Base-by-base conservation (phyloP, 306 rosid genomes). In the Cucumis cinereus region DNA sequence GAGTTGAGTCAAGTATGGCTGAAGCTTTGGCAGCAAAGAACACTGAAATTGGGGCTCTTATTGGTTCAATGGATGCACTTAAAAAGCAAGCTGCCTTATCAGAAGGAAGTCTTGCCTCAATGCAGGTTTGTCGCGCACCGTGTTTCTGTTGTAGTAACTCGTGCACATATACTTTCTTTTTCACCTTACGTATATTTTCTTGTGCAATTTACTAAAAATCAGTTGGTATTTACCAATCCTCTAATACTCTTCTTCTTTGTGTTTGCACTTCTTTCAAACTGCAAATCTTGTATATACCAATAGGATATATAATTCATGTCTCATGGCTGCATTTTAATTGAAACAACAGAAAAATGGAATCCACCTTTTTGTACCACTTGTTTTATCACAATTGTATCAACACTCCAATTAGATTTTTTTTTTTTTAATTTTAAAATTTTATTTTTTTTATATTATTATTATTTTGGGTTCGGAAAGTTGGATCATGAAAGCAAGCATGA, bases 1-100 rank as follows among this genome's bases (percentile, higher is more conserved):
- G 92, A 88, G 90, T 88, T 78, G 99, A 95, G 84, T 86, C 90
- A 69, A 88, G 83, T 82, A 89, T 95, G 96, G 88, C 53, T 61
- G 99, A 92, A 80, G 99, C 99, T 81, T 90, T 95, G 88, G 82
- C 91, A 54, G 93, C 98, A 30, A 95, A 95, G 79, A 95, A 92
- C 89, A 83, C 93, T 47, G 99, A 95, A 88, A 90, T 95, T 55
- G 98, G 92, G 88, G 82, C 90, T 49, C 96, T 95, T 84, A 77
- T 90, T 75, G 82, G 81, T 81, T 89, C 97, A 53, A 81, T 92
- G 88, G 97, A 95, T 58, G 86, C 91, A 72, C 83, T 89, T 80
- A 95, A 95, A 87, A 92, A 87, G 79, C 96, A 92, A 77, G 90
- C 98, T 81, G 93, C 98, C 77, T 54, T 80, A 58, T 90, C 99